A percentile compares a stretch with the other conserved stretches of the same genome.
These are phyloP conservation scores for Brasilioporus rufonigricans DNA, from an alignment of 768 basidiomycete species.

Conservation along the genomic window DNA sequence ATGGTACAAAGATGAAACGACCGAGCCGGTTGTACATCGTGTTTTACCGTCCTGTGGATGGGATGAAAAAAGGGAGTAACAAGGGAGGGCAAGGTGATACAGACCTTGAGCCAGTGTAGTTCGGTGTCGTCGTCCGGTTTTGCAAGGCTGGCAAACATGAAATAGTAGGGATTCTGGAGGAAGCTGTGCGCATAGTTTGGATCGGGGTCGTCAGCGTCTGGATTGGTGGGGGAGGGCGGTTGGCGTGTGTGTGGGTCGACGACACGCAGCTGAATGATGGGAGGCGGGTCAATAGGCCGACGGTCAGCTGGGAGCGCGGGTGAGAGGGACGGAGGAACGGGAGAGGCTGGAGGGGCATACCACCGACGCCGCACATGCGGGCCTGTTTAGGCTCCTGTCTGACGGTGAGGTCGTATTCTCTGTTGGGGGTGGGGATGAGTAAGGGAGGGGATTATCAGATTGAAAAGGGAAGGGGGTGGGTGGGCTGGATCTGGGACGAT, in stretches of 20 bases:
- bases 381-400: constrained; percentile 92
- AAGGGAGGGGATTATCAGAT: constrained; percentile 10
- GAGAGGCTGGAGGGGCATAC: too few species aligned
- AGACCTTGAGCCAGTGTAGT: constrained; percentile 80
- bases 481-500: too few species aligned
- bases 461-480: background rate
- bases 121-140: constrained; percentile 88
- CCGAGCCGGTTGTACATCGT: constrained; percentile 86
- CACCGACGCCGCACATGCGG: constrained; percentile 88
- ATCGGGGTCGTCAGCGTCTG: constrained; percentile 34
- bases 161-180: constrained; percentile 91
- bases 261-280: constrained; percentile 92
- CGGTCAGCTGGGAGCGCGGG: constrained; percentile 66
- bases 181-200: constrained; percentile 54
- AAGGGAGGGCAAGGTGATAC: constrained; percentile 1
- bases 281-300: constrained; percentile 95
- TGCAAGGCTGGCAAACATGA: constrained; percentile 91
- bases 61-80: background rate
- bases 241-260: constrained; percentile 55
- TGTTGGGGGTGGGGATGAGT: constrained; percentile 32
- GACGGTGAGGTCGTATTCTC: constrained; percentile 82
- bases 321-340: too few species aligned
- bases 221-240: constrained; percentile 27
- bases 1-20: constrained; percentile 89
- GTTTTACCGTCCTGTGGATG: constrained; percentile 75